Percentiles rank a stretch among this genome's conserved stretches.
Evolutionary conservation across 306 rosid genomes (phyloP).

Genomic region (Casuarina equisetifolia): DNA sequence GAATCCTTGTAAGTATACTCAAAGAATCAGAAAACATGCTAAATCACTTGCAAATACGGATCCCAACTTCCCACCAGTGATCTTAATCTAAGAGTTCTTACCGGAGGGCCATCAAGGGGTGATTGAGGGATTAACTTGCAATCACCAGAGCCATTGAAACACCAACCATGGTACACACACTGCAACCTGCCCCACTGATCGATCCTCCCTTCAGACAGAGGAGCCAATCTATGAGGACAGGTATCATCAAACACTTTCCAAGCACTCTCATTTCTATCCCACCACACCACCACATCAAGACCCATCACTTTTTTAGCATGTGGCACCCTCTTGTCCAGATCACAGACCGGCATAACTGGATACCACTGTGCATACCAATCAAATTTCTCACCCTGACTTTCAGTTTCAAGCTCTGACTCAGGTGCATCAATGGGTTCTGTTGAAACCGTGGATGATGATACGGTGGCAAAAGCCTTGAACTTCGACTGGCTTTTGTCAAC

Average conservation of each 20-base stretch:
- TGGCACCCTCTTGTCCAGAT: too few relatives aligned
- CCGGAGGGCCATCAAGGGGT: constrained; percentile 80
- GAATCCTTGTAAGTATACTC: not conserved
- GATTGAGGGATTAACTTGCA: constrained; percentile 66
- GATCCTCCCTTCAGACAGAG: too few relatives aligned
- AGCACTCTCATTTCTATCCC: too few relatives aligned
- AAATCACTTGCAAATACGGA: not conserved
- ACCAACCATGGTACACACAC: too few relatives aligned
- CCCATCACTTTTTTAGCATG: too few relatives aligned
- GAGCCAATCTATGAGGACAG: too few relatives aligned
- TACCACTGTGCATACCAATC: constrained; percentile 51
- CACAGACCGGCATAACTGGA: too few relatives aligned
- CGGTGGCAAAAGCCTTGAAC: constrained; percentile 48
- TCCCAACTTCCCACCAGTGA: not conserved
- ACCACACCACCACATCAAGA: too few relatives aligned
- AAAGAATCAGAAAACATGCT: not conserved
- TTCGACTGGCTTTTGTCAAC: constrained; percentile 26
- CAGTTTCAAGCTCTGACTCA: constrained; percentile 32
- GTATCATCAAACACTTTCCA: too few relatives aligned
- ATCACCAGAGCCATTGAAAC: too few relatives aligned
- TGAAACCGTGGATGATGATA: constrained; percentile 48
- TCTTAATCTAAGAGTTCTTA: constrained; percentile 22
- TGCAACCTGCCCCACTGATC: too few relatives aligned
- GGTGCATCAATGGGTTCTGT: constrained; percentile 42
- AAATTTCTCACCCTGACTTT: constrained; percentile 40